Base-by-base conservation (phyloP, 495 filamentous ascomycete species). In the Hypoxylon subgilvum region DNA sequence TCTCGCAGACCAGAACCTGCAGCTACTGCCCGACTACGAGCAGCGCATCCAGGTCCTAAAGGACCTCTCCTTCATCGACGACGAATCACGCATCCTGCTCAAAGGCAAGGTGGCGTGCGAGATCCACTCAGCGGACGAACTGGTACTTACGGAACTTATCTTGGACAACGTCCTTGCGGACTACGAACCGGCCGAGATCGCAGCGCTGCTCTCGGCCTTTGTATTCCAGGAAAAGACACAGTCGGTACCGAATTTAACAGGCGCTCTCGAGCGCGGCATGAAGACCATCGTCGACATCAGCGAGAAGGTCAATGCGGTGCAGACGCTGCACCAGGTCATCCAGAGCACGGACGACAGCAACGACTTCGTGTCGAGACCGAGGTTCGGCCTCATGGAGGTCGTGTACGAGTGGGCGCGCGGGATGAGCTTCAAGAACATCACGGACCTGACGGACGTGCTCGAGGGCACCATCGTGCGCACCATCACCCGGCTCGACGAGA, bases 201-300 rank as follows among this genome's bases (percentile, higher is more conserved):
- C 95, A 2, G 93, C 94, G 5, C 81, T 98, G 7, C 83, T 98
- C 2, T 96, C 91, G 0, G 86, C 89, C 2, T 98, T 98, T 69
- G 95, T 98, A n/a, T 98, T 97, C 77, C 90, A 97, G 69, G 94
- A 98, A 61, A 97, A 96, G 76, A 96, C 95, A 0, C 89, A 94
- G 12, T 82, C 82, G 13, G 82, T 83, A 0, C 94, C 94, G 1
- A 92, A 82, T n/a, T 76, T 98, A 51, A 96, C 92, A 0, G 81
- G 87, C 1, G 87, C 82, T 39, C 81, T 98, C 10, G 89, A 97
- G 64, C 85, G 84, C 34, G 95, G 95, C 22, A 88, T 86, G 71
- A 85, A 88, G 39, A 90, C 85, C 6, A 97, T 98, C 62, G 84
- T 96, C 47, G 81, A 82, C 27, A 90, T 98, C 45, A 88, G 91